phyloP scores from a whole-genome alignment of 2,329 filamentous ascomycete genomes.

The Sphaerulina musiva region DNA sequence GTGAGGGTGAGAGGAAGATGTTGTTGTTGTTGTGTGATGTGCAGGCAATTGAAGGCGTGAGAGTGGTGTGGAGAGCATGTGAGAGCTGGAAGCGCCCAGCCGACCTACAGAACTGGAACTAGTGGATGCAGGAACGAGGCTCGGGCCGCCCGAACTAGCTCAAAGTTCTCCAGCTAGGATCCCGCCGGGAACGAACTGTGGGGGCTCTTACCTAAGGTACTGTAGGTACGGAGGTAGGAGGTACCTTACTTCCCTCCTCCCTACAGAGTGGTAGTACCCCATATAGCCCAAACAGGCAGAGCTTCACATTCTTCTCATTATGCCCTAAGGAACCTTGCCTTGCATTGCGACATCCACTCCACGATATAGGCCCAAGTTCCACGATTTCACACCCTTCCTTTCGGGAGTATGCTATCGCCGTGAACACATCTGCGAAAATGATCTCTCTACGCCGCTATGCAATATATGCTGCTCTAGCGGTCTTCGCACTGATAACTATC shows the following conservation, averaged over 20 bases:
- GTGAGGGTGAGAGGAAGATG: neutral
- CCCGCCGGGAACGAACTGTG: too few relatives aligned
- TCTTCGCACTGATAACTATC: conserved; percentile 34
- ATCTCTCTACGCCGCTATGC: conserved; percentile 36
- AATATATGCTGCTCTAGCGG: conserved; percentile 33
- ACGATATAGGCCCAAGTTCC: neutral
- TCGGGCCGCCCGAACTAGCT: too few relatives aligned
- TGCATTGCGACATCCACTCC: neutral
- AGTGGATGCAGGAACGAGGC: too few relatives aligned
- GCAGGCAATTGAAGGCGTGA: neutral
- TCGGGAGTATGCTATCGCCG: neutral
- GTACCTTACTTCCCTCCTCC: too few relatives aligned
- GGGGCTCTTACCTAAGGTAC: too few relatives aligned
- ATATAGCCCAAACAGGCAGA: neutral
- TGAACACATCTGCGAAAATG: conserved; percentile 27
- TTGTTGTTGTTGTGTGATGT: neutral
- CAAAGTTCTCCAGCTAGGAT: too few relatives aligned
- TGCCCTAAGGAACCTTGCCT: neutral
- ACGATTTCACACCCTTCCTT: neutral
- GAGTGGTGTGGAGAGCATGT: too few relatives aligned
- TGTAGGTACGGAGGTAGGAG: too few relatives aligned
- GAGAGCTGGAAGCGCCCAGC: too few relatives aligned
- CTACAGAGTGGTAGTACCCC: neutral
- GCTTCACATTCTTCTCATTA: neutral
- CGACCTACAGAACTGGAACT: too few relatives aligned